Evolutionary conservation across 129 eudicot genomes (phyloP).

Genomic region (Calendula officinalis): DNA sequence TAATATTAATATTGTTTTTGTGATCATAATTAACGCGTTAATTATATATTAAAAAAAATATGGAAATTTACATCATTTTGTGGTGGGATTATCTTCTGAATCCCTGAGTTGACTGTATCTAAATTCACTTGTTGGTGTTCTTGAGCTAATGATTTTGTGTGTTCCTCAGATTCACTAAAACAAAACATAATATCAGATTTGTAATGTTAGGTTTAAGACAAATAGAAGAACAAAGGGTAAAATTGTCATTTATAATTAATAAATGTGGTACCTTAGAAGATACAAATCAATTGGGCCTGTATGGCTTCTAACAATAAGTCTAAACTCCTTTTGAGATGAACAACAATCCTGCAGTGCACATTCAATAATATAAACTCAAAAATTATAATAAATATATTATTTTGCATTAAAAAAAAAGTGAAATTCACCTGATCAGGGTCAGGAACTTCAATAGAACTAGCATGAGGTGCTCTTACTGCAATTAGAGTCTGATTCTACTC

Average conservation of each 20-base stretch:
- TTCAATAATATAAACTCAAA: too few species aligned
- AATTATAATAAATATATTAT: too few species aligned
- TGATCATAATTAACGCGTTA: neutral
- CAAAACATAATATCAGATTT: slow-evolving; percentile 6
- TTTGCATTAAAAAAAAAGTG: too few species aligned
- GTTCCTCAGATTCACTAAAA: slow-evolving; percentile 37
- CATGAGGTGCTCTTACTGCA: slow-evolving; percentile 65
- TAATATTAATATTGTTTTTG: neutral
- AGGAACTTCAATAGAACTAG: slow-evolving; percentile 72
- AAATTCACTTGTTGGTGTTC: slow-evolving; percentile 21
- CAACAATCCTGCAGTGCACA: slow-evolving; percentile 58
- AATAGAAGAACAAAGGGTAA: neutral
- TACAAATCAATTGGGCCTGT: slow-evolving; percentile 64
- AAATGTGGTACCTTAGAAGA: slow-evolving; percentile 56
- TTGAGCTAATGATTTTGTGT: slow-evolving; percentile 22
- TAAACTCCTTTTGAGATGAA: slow-evolving; percentile 42
- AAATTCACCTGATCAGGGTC: slow-evolving; percentile 82
- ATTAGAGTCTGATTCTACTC: slow-evolving; percentile 63
- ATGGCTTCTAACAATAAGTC: slow-evolving; percentile 61
- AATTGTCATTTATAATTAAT: neutral
- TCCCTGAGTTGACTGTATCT: slow-evolving; percentile 23
- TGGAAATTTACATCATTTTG: slow-evolving; percentile 47
- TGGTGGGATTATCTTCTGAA: slow-evolving; percentile 50
- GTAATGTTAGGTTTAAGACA: neutral
- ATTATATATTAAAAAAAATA: neutral